A percentile compares a stretch with the other conserved stretches of the same genome.
phyloP scores from a whole-genome alignment of 2,329 filamentous ascomycete species.

The Macrophomina tecta region DNA sequence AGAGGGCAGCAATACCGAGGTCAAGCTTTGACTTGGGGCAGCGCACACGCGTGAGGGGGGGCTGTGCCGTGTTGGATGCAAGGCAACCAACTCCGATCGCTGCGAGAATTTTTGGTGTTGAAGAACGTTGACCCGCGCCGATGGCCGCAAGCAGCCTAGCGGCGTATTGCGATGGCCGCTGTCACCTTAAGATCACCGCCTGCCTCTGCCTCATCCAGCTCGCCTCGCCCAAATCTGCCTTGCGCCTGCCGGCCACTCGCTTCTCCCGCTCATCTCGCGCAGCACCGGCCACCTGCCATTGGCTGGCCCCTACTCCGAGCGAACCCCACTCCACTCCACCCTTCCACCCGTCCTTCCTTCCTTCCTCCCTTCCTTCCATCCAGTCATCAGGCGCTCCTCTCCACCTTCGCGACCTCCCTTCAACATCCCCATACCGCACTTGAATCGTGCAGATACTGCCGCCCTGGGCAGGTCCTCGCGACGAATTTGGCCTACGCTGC shows the following conservation, averaged over 20 bases:
- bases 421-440: no score
- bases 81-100: background rate
- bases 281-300: no score
- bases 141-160: background rate
- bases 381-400: no score
- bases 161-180: background rate
- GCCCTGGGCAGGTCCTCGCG: no score
- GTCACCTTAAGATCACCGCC: background rate
- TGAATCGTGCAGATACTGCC: no score
- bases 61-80: background rate
- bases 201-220: background rate
- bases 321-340: no score
- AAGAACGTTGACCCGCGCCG: background rate
- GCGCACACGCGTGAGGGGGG: background rate
- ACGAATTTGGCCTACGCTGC: no score
- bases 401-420: no score
- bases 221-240: background rate
- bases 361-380: no score
- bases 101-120: background rate
- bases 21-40: background rate
- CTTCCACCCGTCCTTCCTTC: no score
- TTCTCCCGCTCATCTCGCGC: no score
- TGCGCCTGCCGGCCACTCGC: background rate
- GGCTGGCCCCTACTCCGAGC: no score
- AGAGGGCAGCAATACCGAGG: background rate